A percentile compares a stretch with the other conserved stretches of the same genome.
Evolutionary conservation across 2,329 filamentous ascomycete genomes (phyloP).

Genomic region (Apiospora rasikravindrae): DNA sequence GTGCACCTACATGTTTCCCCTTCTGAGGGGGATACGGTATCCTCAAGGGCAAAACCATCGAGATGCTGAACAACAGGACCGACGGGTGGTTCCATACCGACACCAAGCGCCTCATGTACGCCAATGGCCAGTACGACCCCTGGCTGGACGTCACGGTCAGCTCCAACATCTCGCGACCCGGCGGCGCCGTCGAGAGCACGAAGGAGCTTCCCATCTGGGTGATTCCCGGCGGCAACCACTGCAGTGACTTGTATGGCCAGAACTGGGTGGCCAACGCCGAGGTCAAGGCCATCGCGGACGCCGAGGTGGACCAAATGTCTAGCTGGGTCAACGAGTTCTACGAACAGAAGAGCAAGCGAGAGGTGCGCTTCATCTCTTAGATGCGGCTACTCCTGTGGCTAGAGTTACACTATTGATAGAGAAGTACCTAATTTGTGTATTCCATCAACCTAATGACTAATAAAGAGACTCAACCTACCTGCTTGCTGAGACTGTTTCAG

Average conservation of each 20-base stretch:
- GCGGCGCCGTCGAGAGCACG: constrained; percentile 43
- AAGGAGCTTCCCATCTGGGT: constrained; percentile 39
- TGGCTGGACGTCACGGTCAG: constrained; percentile 47
- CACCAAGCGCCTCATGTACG: constrained; percentile 44
- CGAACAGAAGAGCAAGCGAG: constrained; percentile 31
- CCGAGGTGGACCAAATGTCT: constrained; percentile 56
- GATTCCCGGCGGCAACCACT: constrained; percentile 44
- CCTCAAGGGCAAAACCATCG: constrained; percentile 37
- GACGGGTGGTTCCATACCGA: constrained; percentile 49
- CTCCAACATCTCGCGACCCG: constrained; percentile 41
- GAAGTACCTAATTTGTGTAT: neutral
- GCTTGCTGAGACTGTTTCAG: neutral
- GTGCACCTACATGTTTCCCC: constrained; percentile 53
- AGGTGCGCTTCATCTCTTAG: constrained; percentile 12
- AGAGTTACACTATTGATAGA: neutral
- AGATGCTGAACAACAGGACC: constrained; percentile 43
- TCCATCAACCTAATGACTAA: neutral
- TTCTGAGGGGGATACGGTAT: constrained; percentile 42
- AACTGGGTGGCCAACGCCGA: constrained; percentile 59
- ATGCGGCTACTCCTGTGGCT: neutral
- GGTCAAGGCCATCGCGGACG: constrained; percentile 54
- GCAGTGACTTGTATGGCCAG: constrained; percentile 44
- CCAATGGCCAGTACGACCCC: constrained; percentile 48
- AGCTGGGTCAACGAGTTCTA: constrained; percentile 60
- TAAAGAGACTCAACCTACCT: neutral